phyloP scores from a whole-genome alignment of 805 yeast genomes.

The Metschnikowia similis region DNA sequence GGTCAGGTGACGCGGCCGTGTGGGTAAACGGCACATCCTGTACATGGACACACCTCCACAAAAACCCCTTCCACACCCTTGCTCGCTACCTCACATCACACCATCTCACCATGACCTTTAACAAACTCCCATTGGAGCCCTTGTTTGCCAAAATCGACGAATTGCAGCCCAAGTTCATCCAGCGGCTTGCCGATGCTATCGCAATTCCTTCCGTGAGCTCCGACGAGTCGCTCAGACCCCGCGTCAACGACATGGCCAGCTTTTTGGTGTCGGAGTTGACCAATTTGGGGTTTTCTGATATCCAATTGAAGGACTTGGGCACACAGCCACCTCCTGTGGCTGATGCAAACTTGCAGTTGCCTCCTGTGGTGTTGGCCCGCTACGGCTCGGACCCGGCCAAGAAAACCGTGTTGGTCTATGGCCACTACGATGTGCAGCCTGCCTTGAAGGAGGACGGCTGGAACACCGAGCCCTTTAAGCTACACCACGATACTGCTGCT shows the following conservation, averaged over 20 bases:
- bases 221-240: constrained; percentile 83
- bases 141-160: constrained; percentile 63
- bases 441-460: constrained; percentile 92
- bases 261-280: constrained; percentile 69
- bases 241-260: constrained; percentile 85
- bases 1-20: too few species aligned
- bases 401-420: constrained; percentile 88
- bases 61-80: too few species aligned
- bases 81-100: too few species aligned
- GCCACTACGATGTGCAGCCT: constrained; percentile 98
- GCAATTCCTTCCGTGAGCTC: constrained; percentile 93
- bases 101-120: constrained; percentile 30
- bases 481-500: constrained; percentile 55
- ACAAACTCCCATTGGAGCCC: constrained; percentile 39
- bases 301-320: constrained; percentile 80
- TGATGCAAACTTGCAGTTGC: constrained; percentile 64
- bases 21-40: too few species aligned
- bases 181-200: constrained; percentile 76
- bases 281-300: constrained; percentile 73
- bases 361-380: constrained; percentile 92
- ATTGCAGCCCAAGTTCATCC: constrained; percentile 69
- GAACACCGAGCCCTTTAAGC: constrained; percentile 84
- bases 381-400: constrained; percentile 77
- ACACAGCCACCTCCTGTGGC: constrained; percentile 88
- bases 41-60: too few species aligned